Evolutionary conservation across 73 alveolate species (phyloP).

Genomic region (Tetrahymena elliotti): DNA sequence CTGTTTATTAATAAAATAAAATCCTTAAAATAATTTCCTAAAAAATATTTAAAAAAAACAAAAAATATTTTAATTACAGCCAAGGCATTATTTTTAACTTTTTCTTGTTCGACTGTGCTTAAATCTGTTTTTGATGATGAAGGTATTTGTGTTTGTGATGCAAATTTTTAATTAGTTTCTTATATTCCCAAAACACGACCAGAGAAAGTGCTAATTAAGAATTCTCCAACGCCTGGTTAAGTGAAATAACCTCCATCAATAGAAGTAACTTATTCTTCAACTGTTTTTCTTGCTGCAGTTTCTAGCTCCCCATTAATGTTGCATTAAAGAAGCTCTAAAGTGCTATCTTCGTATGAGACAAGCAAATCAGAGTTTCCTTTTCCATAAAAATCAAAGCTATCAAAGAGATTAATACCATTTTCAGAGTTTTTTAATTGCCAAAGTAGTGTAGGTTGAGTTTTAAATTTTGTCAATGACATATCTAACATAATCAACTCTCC

Average conservation of each 20-base stretch:
- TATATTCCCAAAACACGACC: not conserved
- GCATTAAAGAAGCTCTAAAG: not conserved
- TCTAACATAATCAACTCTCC: not conserved
- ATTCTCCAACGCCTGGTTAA: not conserved
- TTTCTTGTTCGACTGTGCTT: not conserved
- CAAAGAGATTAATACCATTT: not conserved
- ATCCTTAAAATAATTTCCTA: no score
- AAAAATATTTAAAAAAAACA: not conserved
- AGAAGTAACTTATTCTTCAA: not conserved
- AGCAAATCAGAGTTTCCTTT: not conserved
- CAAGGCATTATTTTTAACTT: not conserved
- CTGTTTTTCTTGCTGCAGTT: not conserved
- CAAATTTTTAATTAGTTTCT: not conserved
- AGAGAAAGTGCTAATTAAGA: not conserved
- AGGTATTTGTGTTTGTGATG: not conserved
- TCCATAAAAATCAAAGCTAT: not conserved
- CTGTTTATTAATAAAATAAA: not conserved
- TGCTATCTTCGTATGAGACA: not conserved
- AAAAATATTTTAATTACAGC: not conserved
- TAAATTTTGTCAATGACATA: not conserved
- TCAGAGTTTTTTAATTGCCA: not conserved
- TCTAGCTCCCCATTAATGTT: not conserved
- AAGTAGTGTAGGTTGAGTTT: not conserved
- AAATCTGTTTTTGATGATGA: not conserved
- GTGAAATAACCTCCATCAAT: not conserved